A percentile compares a stretch with the other conserved stretches of the same genome.
These are phyloP conservation scores for Penicillium nordicum DNA, from an alignment of 2,329 filamentous ascomycete species.

Conservation along the genomic window DNA sequence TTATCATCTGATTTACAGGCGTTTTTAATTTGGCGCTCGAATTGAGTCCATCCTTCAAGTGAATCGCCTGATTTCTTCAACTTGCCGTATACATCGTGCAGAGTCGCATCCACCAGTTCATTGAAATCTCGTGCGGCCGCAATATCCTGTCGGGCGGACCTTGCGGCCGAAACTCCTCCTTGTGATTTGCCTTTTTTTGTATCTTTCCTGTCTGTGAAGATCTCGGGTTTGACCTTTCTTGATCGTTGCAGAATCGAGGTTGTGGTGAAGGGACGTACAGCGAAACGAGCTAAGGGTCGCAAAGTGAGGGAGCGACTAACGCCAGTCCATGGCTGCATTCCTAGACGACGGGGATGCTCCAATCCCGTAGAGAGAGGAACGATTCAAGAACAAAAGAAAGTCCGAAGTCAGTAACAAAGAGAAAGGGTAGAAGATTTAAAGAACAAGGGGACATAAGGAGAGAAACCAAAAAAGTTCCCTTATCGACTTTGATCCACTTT, in stretches of 20 bases:
- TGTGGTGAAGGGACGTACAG: constrained; percentile 32
- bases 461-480: constrained; percentile 12
- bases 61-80: constrained; percentile 16
- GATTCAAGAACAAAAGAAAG: not conserved
- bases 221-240: constrained; percentile 7
- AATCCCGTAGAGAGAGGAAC: not conserved
- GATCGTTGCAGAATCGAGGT: constrained; percentile 27
- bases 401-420: not conserved
- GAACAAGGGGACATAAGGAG: not conserved
- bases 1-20: constrained; percentile 29
- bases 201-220: constrained; percentile 8
- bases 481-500: constrained; percentile 26
- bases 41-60: constrained; percentile 27
- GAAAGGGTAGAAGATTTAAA: not conserved
- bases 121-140: constrained; percentile 27
- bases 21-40: constrained; percentile 32
- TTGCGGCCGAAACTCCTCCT: not conserved
- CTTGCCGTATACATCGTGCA: constrained; percentile 25
- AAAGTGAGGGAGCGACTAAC: constrained; percentile 41
- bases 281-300: constrained; percentile 29
- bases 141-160: constrained; percentile 11
- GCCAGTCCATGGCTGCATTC: constrained; percentile 42
- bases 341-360: constrained; percentile 10
- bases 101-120: constrained; percentile 24
- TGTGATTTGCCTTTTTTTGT: constrained; percentile 7